Percentiles rank a stretch among this genome's conserved stretches.
Evolutionary conservation across 2,329 filamentous ascomycete species (phyloP).

Genomic region (Pseudopyrenochaeta lycopersici): DNA sequence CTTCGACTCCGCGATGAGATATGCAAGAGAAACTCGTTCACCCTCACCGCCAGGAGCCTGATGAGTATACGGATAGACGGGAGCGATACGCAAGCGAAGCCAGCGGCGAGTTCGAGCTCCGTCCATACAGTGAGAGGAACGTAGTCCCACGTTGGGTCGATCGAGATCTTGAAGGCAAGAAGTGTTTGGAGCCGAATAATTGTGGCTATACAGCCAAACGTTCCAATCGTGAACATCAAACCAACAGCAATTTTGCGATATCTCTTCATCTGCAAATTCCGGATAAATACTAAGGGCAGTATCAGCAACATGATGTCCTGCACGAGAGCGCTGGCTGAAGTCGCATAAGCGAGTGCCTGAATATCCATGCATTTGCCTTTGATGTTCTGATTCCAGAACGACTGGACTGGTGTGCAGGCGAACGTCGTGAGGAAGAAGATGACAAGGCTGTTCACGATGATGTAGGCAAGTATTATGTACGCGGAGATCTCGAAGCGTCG

Average conservation of each 20-base stretch:
- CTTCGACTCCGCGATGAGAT: conserved; percentile 12
- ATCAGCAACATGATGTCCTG: conserved; percentile 37
- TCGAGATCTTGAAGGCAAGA: conserved; percentile 28
- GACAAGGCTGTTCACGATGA: conserved; percentile 22
- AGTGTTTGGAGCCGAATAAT: conserved; percentile 34
- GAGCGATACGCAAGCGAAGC: conserved; percentile 33
- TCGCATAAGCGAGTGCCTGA: conserved; percentile 30
- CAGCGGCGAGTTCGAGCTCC: conserved; percentile 32
- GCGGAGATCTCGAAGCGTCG: conserved; percentile 21
- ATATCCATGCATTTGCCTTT: conserved; percentile 34
- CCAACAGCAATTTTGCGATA: conserved; percentile 30
- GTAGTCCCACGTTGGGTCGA: conserved; percentile 42
- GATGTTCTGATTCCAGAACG: conserved; percentile 39
- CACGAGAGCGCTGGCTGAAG: conserved; percentile 29
- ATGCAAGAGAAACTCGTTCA: conserved; percentile 18
- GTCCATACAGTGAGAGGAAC: conserved; percentile 34
- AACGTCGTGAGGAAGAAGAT: conserved; percentile 34
- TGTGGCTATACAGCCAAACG: conserved; percentile 37
- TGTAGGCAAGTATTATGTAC: conserved; percentile 22
- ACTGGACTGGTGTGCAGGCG: conserved; percentile 30
- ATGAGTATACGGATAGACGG: conserved; percentile 32
- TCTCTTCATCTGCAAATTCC: conserved; percentile 31
- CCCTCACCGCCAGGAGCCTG: conserved; percentile 13
- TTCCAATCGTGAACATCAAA: conserved; percentile 38
- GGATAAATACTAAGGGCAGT: conserved; percentile 31